These are phyloP conservation scores for Zasmidium citrigriseum DNA, from an alignment of 2,329 filamentous ascomycete genomes.

Conservation along the genomic window DNA sequence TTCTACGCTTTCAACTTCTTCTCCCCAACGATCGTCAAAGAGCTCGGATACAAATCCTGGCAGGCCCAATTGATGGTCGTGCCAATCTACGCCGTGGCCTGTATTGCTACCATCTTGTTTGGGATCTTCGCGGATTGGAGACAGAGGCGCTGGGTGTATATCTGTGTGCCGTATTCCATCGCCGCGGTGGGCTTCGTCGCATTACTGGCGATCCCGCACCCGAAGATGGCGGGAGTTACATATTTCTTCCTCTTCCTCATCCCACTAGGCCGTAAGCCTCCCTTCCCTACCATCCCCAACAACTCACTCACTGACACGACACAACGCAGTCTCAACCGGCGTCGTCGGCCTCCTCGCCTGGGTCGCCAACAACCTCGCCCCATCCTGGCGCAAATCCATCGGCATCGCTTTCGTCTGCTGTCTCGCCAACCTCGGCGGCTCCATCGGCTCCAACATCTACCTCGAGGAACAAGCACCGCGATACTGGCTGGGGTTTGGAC, in stretches of 20 bases:
- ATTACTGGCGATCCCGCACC: constrained; percentile 38
- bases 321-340: constrained; percentile 14
- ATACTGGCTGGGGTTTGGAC: constrained; percentile 21
- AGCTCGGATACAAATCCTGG: constrained; percentile 45
- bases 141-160: constrained; percentile 21
- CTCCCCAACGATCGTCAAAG: constrained; percentile 55
- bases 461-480: constrained; percentile 14
- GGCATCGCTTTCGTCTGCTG: constrained; percentile 15
- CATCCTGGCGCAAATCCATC: constrained; percentile 38
- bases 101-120: constrained; percentile 25
- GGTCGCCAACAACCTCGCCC: constrained; percentile 56
- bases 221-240: constrained; percentile 46
- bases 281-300: constrained; percentile 45
- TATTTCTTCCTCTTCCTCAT: constrained; percentile 57
- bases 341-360: constrained; percentile 44
- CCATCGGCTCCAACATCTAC: constrained; percentile 22
- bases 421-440: constrained; percentile 22
- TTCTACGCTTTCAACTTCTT: constrained; percentile 63
- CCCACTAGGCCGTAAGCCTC: constrained; percentile 55
- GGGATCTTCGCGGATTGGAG: constrained; percentile 21
- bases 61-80: constrained; percentile 49
- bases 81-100: constrained; percentile 41
- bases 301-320: neutral
- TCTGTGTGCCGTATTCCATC: constrained; percentile 21
- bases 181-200: constrained; percentile 35